Evolutionary conservation across 305 asterid species (phyloP).

Genomic region (Rubia tinctorum): DNA sequence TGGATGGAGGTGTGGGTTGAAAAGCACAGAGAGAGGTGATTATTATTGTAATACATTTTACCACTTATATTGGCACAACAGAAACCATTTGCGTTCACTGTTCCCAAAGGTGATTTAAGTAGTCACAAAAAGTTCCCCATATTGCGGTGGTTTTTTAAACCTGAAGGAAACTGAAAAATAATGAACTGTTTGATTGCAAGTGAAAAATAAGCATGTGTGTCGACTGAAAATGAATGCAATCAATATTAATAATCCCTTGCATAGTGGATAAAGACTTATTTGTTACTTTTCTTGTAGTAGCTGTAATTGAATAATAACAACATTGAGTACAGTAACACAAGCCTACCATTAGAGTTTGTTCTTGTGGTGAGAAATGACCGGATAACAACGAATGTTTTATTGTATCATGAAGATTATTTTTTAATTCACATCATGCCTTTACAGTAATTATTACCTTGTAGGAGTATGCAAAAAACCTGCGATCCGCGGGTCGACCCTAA

Average conservation of each 20-base stretch:
- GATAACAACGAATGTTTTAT: background rate
- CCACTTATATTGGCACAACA: background rate
- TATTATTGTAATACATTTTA: background rate
- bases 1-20: constrained; percentile 99
- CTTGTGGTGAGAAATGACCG: background rate
- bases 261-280: background rate
- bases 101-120: background rate
- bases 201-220: too few species aligned
- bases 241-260: background rate
- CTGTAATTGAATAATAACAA: background rate
- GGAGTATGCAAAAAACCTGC: too few species aligned
- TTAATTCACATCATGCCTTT: background rate
- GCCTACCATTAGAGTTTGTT: background rate
- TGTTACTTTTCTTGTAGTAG: background rate
- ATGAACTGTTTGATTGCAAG: too few species aligned
- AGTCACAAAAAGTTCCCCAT: background rate
- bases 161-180: background rate
- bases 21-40: constrained; percentile 59
- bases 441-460: background rate
- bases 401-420: background rate
- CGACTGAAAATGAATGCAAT: background rate
- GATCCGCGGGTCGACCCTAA: too few species aligned
- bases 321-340: background rate
- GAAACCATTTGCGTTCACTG: background rate
- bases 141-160: background rate